phyloP scores from a whole-genome alignment of 371 early-diverging fungal species.

The Lichtheimia ramosa region DNA sequence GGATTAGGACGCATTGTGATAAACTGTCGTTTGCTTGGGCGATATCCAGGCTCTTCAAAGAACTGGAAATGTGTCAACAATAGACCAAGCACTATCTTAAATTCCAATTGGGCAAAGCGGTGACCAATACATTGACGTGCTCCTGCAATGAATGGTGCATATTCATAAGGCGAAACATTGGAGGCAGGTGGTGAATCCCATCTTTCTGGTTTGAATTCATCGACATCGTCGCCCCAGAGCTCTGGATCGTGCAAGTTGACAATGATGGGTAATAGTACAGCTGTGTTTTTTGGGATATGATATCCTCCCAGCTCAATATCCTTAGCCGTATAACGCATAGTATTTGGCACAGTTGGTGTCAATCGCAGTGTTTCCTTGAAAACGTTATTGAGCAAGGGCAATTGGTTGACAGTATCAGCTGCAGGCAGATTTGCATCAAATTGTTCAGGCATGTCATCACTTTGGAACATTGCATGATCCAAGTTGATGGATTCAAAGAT shows the following conservation, averaged over 20 bases:
- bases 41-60: slow-evolving; percentile 35
- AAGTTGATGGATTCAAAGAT: slow-evolving; percentile 11
- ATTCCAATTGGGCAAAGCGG: slow-evolving; percentile 41
- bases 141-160: slow-evolving; percentile 65
- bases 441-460: slow-evolving; percentile 1
- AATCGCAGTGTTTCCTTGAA: slow-evolving; percentile 54
- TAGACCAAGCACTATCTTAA: slow-evolving; percentile 39
- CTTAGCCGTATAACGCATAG: slow-evolving; percentile 39
- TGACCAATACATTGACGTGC: slow-evolving; percentile 43
- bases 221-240: slow-evolving; percentile 68
- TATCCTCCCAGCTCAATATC: slow-evolving; percentile 47
- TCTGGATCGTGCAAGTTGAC: slow-evolving; percentile 46
- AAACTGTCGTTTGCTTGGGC: slow-evolving; percentile 24
- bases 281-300: slow-evolving; percentile 56
- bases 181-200: slow-evolving; percentile 46
- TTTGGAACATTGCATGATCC: slow-evolving; percentile 4
- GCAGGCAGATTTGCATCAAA: slow-evolving; percentile 20
- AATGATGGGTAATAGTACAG: slow-evolving; percentile 42
- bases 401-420: slow-evolving; percentile 44
- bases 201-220: slow-evolving; percentile 62
- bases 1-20: slow-evolving; percentile 40
- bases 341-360: slow-evolving; percentile 53
- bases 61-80: slow-evolving; percentile 37
- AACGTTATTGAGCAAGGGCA: slow-evolving; percentile 51
- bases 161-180: slow-evolving; percentile 43